phyloP scores from a whole-genome alignment of 169 alveolate species.

The Cryptosporidium muris region DNA sequence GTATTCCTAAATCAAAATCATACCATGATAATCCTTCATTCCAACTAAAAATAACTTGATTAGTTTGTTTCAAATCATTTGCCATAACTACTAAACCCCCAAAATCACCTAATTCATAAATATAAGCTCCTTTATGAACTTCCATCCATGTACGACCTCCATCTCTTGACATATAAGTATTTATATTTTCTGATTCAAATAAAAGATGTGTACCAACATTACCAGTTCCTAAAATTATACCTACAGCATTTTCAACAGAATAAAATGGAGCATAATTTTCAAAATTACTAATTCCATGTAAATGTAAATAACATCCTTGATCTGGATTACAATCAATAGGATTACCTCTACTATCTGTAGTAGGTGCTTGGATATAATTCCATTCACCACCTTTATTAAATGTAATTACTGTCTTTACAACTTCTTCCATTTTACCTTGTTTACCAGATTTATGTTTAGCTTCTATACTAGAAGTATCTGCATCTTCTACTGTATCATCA shows the following conservation, averaged over 20 bases:
- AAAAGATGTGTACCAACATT: slow-evolving; percentile 91
- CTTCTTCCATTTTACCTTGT: slow-evolving; percentile 78
- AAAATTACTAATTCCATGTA: slow-evolving; percentile 89
- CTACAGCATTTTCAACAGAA: slow-evolving; percentile 94
- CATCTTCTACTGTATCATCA: slow-evolving; percentile 55
- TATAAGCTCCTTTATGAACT: slow-evolving; percentile 96
- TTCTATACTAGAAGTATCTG: slow-evolving; percentile 75
- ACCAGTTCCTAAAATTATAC: slow-evolving; percentile 96
- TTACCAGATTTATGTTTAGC: slow-evolving; percentile 56
- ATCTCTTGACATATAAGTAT: slow-evolving; percentile 95
- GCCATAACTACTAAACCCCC: slow-evolving; percentile 99
- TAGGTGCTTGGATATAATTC: slow-evolving; percentile 95
- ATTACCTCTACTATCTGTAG: slow-evolving; percentile 90
- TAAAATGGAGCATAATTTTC: slow-evolving; percentile 93
- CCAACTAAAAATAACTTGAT: slow-evolving; percentile 91
- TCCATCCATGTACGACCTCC: slow-evolving; percentile 98
- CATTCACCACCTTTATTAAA: slow-evolving; percentile 98
- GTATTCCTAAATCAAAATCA: slow-evolving; percentile 86
- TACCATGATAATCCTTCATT: slow-evolving; percentile 98
- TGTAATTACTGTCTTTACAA: slow-evolving; percentile 91
- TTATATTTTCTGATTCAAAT: slow-evolving; percentile 85
- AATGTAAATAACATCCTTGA: slow-evolving; percentile 91
- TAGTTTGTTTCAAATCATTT: slow-evolving; percentile 85
- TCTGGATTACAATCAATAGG: slow-evolving; percentile 88
- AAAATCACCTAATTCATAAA: slow-evolving; percentile 98